Evolutionary conservation across 2,329 filamentous ascomycete species (phyloP).

Genomic region (Cordyceps javanica): DNA sequence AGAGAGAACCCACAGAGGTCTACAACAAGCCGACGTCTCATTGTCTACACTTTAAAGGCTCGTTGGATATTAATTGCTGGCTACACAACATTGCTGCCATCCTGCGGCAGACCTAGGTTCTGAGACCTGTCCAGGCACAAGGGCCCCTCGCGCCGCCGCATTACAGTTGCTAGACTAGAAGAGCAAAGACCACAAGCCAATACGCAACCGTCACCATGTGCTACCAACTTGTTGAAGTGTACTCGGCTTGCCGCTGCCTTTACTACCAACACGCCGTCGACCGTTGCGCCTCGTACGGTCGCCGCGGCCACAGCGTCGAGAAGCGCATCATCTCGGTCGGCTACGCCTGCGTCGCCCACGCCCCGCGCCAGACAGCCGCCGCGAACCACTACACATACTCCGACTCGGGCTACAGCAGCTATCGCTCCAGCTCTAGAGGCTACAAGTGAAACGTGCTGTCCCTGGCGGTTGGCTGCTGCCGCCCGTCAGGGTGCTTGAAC

Average conservation of each 20-base stretch:
- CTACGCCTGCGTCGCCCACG: conserved; percentile 63
- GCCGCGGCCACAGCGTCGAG: conserved; percentile 64
- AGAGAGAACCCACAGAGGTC: neutral
- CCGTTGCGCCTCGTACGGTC: conserved; percentile 69
- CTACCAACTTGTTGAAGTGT: conserved; percentile 78
- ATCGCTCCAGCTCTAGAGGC: conserved; percentile 37
- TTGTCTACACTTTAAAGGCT: neutral
- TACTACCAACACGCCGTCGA: conserved; percentile 87
- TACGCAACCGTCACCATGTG: conserved; percentile 56
- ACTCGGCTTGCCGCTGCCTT: conserved; percentile 78
- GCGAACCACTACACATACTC: conserved; percentile 39
- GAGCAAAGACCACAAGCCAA: neutral
- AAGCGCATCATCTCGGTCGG: conserved; percentile 77
- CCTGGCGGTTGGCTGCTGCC: conserved; percentile 37
- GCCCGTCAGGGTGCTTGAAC: conserved; percentile 34
- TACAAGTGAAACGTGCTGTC: conserved; percentile 27
- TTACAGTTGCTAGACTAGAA: neutral
- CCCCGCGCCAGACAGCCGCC: conserved; percentile 31
- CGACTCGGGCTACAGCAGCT: conserved; percentile 49
- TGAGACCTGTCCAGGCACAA: neutral
- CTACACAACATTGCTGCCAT: neutral
- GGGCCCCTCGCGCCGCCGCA: neutral
- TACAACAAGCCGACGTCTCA: neutral
- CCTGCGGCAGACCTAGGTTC: neutral
- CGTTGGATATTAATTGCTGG: neutral